phyloP scores from a whole-genome alignment of 2,329 filamentous ascomycete genomes.

The Aspergillus glaucus region DNA sequence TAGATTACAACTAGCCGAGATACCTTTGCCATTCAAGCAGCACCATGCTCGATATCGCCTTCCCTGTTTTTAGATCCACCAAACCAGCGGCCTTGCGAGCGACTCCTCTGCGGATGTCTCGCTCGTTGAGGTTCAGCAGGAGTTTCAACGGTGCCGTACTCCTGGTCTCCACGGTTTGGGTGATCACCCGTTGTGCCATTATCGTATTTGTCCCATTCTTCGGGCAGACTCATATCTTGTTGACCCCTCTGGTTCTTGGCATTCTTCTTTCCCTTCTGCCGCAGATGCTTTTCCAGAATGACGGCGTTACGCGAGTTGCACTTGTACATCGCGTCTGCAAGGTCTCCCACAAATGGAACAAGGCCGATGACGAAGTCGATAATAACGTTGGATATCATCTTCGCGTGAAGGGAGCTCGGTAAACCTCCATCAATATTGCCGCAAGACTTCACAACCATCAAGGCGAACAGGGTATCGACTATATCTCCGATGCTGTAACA shows the following conservation, averaged over 20 bases:
- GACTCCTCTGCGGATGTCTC: constrained; percentile 16
- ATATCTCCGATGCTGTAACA: constrained; percentile 62
- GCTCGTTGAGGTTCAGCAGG: constrained; percentile 18
- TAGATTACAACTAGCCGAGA: too few relatives aligned
- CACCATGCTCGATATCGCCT: constrained; percentile 24
- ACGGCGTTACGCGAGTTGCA: constrained; percentile 44
- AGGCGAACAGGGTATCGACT: constrained; percentile 65
- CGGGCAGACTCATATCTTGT: constrained; percentile 33
- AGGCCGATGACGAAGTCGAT: constrained; percentile 46
- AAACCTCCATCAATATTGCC: constrained; percentile 71
- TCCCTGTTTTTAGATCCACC: constrained; percentile 20
- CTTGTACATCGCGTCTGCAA: constrained; percentile 43
- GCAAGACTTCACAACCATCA: constrained; percentile 69
- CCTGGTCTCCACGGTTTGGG: constrained; percentile 12
- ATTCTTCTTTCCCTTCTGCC: constrained; percentile 33
- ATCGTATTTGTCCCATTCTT: constrained; percentile 33
- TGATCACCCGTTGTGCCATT: constrained; percentile 7
- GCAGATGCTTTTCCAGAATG: constrained; percentile 39
- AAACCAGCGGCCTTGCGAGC: constrained; percentile 24
- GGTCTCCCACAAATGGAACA: constrained; percentile 46
- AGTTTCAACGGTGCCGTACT: constrained; percentile 5
- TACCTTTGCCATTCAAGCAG: not conserved
- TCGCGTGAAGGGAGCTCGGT: constrained; percentile 47
- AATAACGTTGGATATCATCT: constrained; percentile 75
- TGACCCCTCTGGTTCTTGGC: constrained; percentile 19